Evolutionary conservation across 1,284 basidiomycete genomes (phyloP).

Genomic region (Ceratobasidium sp.): DNA sequence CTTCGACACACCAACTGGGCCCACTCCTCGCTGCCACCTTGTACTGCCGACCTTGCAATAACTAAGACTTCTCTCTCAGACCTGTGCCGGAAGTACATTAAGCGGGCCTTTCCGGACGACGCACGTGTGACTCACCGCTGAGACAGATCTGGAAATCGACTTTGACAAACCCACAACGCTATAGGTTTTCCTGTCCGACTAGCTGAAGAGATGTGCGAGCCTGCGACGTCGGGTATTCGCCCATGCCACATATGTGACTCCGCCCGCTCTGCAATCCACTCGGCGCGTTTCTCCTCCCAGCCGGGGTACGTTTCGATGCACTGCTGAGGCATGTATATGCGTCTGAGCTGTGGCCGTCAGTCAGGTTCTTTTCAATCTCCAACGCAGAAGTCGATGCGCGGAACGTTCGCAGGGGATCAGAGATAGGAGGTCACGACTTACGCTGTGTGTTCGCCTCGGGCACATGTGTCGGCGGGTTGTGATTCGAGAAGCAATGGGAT

Average conservation of each 20-base stretch:
- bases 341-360: constrained; percentile 42
- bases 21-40: constrained; percentile 39
- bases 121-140: constrained; percentile 22
- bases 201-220: constrained; percentile 26
- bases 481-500: constrained; percentile 39
- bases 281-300: constrained; percentile 40
- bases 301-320: constrained; percentile 35
- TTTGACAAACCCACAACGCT: constrained; percentile 36
- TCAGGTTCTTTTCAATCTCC: not conserved
- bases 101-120: not conserved
- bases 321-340: constrained; percentile 41
- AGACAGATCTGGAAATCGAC: constrained; percentile 34
- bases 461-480: constrained; percentile 35
- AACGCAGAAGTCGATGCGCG: not conserved
- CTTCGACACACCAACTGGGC: constrained; percentile 39
- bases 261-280: constrained; percentile 37
- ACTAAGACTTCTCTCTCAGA: constrained; percentile 36
- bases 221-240: constrained; percentile 38
- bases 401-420: constrained; percentile 1
- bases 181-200: constrained; percentile 32
- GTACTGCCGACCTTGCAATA: constrained; percentile 38
- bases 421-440: constrained; percentile 17
- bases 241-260: constrained; percentile 28
- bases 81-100: constrained; percentile 10
- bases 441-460: constrained; percentile 39